These are phyloP conservation scores for Breviolum minutum DNA, from an alignment of 73 alveolate genomes.

Conservation along the genomic window DNA sequence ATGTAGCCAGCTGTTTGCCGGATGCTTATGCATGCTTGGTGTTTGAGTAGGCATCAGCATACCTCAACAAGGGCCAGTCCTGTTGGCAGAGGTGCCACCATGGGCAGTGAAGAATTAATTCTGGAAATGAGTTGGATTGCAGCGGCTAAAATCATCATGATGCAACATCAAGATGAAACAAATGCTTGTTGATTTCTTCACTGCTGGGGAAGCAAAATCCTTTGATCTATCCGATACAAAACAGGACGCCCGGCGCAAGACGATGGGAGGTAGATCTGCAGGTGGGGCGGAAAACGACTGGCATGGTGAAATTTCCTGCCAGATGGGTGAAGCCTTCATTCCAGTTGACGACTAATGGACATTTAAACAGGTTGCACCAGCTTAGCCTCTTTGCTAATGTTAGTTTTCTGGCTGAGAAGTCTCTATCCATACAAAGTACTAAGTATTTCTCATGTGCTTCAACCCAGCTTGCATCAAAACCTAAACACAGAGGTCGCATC, in stretches of 20 bases:
- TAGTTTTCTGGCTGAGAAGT: not conserved
- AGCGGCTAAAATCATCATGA: too few species aligned
- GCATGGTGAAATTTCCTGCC: not conserved
- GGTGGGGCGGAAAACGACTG: not conserved
- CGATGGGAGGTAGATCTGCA: not conserved
- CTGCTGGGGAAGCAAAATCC: too few species aligned
- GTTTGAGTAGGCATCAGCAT: not conserved
- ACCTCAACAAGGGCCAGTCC: conserved; percentile 11
- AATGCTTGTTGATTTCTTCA: too few species aligned
- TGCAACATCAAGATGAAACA: too few species aligned
- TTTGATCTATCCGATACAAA: not conserved
- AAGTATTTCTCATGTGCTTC: too few species aligned
- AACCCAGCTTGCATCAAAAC: too few species aligned
- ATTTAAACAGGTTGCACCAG: too few species aligned
- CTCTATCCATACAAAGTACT: not conserved
- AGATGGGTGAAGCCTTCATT: not conserved
- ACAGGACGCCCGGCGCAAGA: conserved; percentile 48
- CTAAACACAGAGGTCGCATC: not conserved
- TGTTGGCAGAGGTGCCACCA: conserved; percentile 6
- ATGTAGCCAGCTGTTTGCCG: not conserved
- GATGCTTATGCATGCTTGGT: not conserved
- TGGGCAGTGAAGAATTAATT: too few species aligned
- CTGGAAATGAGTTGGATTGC: too few species aligned
- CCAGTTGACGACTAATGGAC: not conserved
- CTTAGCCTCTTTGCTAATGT: too few species aligned